A percentile compares a stretch with the other conserved stretches of the same genome.
Evolutionary conservation across 495 filamentous ascomycete genomes (phyloP).

Genomic region (Aspergillus cavernicola): DNA sequence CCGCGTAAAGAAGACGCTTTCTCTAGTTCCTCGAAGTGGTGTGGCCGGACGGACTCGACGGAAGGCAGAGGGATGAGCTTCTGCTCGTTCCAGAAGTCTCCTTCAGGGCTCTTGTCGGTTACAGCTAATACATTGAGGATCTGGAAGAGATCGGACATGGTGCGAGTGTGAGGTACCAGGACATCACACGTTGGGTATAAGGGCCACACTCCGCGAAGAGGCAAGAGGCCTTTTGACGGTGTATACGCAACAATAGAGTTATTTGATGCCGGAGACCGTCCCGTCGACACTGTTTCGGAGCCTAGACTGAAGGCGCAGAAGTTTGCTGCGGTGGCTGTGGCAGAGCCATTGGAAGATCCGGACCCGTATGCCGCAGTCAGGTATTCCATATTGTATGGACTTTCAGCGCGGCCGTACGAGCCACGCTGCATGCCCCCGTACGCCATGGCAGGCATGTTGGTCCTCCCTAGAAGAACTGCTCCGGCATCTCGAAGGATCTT

Average conservation of each 20-base stretch:
- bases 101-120: constrained; percentile 20
- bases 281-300: constrained; percentile 37
- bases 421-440: constrained; percentile 41
- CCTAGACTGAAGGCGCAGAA: constrained; percentile 38
- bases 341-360: constrained; percentile 37
- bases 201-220: constrained; percentile 34
- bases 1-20: constrained; percentile 22
- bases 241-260: constrained; percentile 37
- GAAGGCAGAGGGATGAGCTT: constrained; percentile 25
- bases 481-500: constrained; percentile 49
- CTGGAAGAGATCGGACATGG: constrained; percentile 27
- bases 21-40: constrained; percentile 18
- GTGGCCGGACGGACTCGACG: constrained; percentile 23
- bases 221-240: constrained; percentile 33
- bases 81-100: constrained; percentile 37
- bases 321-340: constrained; percentile 33
- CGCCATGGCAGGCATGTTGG: constrained; percentile 42
- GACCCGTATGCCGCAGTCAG: constrained; percentile 35
- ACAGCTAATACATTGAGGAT: constrained; percentile 32
- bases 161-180: constrained; percentile 34
- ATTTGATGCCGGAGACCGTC: constrained; percentile 36
- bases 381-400: constrained; percentile 31
- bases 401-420: constrained; percentile 35
- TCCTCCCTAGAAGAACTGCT: constrained; percentile 58
- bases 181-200: constrained; percentile 38